A percentile compares a stretch with the other conserved stretches of the same genome.
phyloP scores from a whole-genome alignment of 805 yeast genomes.

The Spencermartinsiella europaea region DNA sequence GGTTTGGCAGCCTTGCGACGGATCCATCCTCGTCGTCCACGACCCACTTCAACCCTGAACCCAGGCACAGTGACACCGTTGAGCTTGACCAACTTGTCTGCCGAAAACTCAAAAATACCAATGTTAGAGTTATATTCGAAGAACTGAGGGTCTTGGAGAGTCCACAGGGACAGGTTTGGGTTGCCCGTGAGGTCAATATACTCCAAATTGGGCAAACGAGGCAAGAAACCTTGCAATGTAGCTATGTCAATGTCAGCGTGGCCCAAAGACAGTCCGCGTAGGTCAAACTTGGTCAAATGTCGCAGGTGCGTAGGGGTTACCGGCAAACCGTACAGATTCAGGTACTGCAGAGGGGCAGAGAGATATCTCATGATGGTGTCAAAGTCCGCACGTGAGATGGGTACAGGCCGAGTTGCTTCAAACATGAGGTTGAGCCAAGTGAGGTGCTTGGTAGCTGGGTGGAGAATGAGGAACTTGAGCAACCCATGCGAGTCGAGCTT shows the following conservation, averaged over 20 bases:
- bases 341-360: slow-evolving; percentile 39
- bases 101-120: slow-evolving; percentile 55
- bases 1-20: slow-evolving; percentile 31
- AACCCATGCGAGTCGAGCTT: slow-evolving; percentile 68
- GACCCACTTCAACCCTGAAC: slow-evolving; percentile 37
- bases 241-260: slow-evolving; percentile 25
- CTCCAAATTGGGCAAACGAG: slow-evolving; percentile 34
- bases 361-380: slow-evolving; percentile 41
- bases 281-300: slow-evolving; percentile 22
- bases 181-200: slow-evolving; percentile 66
- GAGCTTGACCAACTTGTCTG: slow-evolving; percentile 25
- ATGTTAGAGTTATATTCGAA: slow-evolving; percentile 46
- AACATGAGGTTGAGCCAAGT: slow-evolving; percentile 65
- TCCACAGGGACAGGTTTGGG: slow-evolving; percentile 54
- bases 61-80: slow-evolving; percentile 31
- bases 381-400: slow-evolving; percentile 47
- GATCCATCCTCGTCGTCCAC: slow-evolving; percentile 81
- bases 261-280: slow-evolving; percentile 31
- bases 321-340: slow-evolving; percentile 65
- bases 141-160: slow-evolving; percentile 44
- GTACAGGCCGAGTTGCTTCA: slow-evolving; percentile 57
- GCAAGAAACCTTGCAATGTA: slow-evolving; percentile 24
- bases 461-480: slow-evolving; percentile 61
- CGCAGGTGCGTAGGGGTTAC: slow-evolving; percentile 36
- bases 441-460: slow-evolving; percentile 57